Percentiles rank a stretch among this genome's conserved stretches.
Evolutionary conservation across 805 yeast species (phyloP).

Genomic region (Nakazawaea ernobii): DNA sequence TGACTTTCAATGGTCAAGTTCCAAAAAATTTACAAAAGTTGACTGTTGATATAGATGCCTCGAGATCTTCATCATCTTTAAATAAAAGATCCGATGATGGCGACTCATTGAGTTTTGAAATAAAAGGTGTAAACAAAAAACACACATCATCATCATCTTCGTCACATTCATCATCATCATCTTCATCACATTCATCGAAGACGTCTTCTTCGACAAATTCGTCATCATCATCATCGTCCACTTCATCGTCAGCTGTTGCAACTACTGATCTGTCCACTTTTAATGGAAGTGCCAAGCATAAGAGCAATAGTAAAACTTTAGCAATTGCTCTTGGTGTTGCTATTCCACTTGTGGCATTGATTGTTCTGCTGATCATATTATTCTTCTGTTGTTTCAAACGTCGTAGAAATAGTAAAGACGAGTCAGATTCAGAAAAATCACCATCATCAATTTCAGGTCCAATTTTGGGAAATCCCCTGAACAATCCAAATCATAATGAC

Average conservation of each 20-base stretch:
- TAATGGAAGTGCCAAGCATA: slow-evolving; percentile 11
- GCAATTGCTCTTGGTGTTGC: slow-evolving; percentile 92
- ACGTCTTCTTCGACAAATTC: background rate
- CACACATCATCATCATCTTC: slow-evolving; percentile 22
- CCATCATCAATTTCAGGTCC: slow-evolving; percentile 33
- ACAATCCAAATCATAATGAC: slow-evolving; percentile 14
- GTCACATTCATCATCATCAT: slow-evolving; percentile 25
- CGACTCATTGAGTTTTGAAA: slow-evolving; percentile 38
- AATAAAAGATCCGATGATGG: slow-evolving; percentile 9
- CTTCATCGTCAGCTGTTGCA: slow-evolving; percentile 23
- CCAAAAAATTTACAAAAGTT: slow-evolving; percentile 42
- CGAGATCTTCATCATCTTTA: slow-evolving; percentile 22
- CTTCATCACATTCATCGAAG: slow-evolving; percentile 14
- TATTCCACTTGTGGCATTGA: slow-evolving; percentile 54
- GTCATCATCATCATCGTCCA: slow-evolving; percentile 20
- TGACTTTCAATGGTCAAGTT: slow-evolving; percentile 65
- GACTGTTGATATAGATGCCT: slow-evolving; percentile 36
- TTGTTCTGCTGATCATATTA: slow-evolving; percentile 41
- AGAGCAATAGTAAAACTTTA: slow-evolving; percentile 42
- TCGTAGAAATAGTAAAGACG: slow-evolving; percentile 30
- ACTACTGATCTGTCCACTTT: slow-evolving; percentile 4
- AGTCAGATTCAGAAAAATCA: slow-evolving; percentile 20
- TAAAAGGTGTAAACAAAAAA: slow-evolving; percentile 42
- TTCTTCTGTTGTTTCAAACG: slow-evolving; percentile 54
- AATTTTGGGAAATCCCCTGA: slow-evolving; percentile 26